Conservation (phyloP, 768 basidiomycete species). For the Mycena indigotica region DNA sequence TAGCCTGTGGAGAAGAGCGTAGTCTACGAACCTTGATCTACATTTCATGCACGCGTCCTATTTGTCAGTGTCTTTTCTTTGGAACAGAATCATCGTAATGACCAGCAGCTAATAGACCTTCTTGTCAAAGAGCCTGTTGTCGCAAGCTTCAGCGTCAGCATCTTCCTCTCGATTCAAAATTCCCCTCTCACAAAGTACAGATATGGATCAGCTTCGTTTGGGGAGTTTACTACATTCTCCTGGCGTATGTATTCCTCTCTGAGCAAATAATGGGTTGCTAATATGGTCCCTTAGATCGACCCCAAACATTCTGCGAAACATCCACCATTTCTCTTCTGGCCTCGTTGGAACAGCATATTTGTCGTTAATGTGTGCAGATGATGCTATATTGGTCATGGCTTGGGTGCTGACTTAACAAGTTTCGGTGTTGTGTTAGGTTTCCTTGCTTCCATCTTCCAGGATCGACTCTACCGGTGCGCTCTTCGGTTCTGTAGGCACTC, state of each 20-base stretch:
- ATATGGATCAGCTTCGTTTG: constrained; percentile 72
- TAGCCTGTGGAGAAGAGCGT: constrained; percentile 63
- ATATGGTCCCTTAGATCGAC: constrained; percentile 46
- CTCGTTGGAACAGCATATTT: constrained; percentile 62
- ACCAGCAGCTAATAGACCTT: constrained; percentile 52
- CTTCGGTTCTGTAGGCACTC: not conserved
- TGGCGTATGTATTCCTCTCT: constrained; percentile 45
- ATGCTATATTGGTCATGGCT: not conserved
- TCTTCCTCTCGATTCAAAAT: constrained; percentile 33
- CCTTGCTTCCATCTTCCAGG: constrained; percentile 48
- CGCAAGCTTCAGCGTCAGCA: constrained; percentile 65
- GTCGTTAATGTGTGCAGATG: constrained; percentile 50
- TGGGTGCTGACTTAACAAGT: constrained; percentile 33
- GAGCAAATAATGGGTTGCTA: no score
- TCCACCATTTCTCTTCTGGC: constrained; percentile 64
- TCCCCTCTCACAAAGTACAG: constrained; percentile 34
- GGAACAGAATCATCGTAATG: no score
- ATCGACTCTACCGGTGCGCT: constrained; percentile 51
- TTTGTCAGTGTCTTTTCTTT: constrained; percentile 58
- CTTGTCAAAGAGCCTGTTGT: constrained; percentile 74
- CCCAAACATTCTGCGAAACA: constrained; percentile 51
- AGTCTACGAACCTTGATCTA: constrained; percentile 59
- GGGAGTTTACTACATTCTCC: constrained; percentile 70
- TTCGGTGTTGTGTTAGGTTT: constrained; percentile 58
- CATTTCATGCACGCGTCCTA: constrained; percentile 67